A percentile compares a stretch with the other conserved stretches of the same genome.
Conservation (phyloP, 805 yeast genomes). For the Candida endomychidarum region DNA sequence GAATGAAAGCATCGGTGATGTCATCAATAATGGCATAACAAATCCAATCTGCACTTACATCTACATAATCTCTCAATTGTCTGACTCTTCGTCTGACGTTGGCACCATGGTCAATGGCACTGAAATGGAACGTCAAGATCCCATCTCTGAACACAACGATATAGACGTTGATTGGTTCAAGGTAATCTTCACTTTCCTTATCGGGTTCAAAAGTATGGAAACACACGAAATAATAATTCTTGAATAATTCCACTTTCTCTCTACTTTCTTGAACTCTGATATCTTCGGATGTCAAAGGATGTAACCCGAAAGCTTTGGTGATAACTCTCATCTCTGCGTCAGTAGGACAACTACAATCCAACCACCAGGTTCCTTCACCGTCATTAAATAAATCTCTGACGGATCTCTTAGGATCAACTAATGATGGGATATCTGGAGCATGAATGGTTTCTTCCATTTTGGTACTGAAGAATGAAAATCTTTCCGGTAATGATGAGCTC, state of each 20-base stretch:
- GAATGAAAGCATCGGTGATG: constrained; percentile 82
- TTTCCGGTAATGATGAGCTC: constrained; percentile 51
- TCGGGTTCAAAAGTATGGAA: constrained; percentile 96
- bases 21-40: constrained; percentile 83
- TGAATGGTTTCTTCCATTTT: constrained; percentile 86
- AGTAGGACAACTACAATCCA: constrained; percentile 91
- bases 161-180: constrained; percentile 77
- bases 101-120: constrained; percentile 59
- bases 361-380: constrained; percentile 89
- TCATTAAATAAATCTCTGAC: constrained; percentile 69
- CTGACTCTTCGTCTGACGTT: constrained; percentile 81
- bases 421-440: constrained; percentile 80
- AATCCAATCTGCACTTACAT: constrained; percentile 78
- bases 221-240: constrained; percentile 88
- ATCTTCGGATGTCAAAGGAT: constrained; percentile 97
- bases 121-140: constrained; percentile 57
- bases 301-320: constrained; percentile 93
- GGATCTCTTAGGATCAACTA: constrained; percentile 63
- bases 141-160: constrained; percentile 63
- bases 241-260: constrained; percentile 93
- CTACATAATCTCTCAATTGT: constrained; percentile 73
- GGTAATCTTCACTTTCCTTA: constrained; percentile 72
- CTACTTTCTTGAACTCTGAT: constrained; percentile 94
- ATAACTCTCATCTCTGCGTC: constrained; percentile 91
- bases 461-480: constrained; percentile 81